These are phyloP conservation scores for Fusarium guadeloupense DNA, from an alignment of 2,329 filamentous ascomycete species.

Conservation along the genomic window DNA sequence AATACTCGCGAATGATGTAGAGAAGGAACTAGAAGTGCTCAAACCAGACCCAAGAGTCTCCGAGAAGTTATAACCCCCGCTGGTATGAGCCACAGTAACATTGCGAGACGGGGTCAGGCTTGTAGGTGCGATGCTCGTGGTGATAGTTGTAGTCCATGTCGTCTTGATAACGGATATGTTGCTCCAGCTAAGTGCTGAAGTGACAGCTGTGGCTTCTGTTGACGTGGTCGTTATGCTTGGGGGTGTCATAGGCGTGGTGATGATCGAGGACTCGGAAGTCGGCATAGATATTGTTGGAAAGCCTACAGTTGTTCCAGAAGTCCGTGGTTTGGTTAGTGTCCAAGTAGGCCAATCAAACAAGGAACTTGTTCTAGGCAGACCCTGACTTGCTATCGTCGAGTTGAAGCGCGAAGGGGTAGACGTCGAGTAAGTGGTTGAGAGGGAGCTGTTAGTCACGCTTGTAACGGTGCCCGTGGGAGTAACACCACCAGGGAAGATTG, in stretches of 20 bases:
- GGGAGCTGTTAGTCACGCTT: slow-evolving; percentile 1
- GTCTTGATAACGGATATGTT: slow-evolving; percentile 12
- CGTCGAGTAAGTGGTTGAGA: slow-evolving; percentile 11
- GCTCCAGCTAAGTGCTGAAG: background rate
- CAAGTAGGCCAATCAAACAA: slow-evolving; percentile 31
- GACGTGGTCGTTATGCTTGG: slow-evolving; percentile 6
- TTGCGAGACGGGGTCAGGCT: slow-evolving; percentile 4
- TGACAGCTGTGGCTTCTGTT: background rate
- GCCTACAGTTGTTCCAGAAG: background rate
- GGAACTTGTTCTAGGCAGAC: background rate
- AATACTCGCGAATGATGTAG: slow-evolving; percentile 1
- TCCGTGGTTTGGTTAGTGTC: slow-evolving; percentile 9
- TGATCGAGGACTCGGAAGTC: slow-evolving; percentile 8
- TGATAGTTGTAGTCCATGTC: slow-evolving; percentile 27
- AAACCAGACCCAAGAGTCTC: background rate
- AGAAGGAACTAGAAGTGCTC: background rate
- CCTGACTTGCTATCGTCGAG: slow-evolving; percentile 2
- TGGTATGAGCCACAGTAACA: slow-evolving; percentile 15
- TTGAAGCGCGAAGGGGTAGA: slow-evolving; percentile 4
- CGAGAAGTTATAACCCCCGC: slow-evolving; percentile 24
- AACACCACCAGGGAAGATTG: slow-evolving; percentile 26
- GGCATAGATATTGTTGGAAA: slow-evolving; percentile 12
- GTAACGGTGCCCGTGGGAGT: slow-evolving; percentile 13
- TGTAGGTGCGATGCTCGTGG: slow-evolving; percentile 14
- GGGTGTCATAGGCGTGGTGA: slow-evolving; percentile 20